Evolutionary conservation across 2,329 filamentous ascomycete species (phyloP).

Genomic region (Aspergillus sclerotialis): DNA sequence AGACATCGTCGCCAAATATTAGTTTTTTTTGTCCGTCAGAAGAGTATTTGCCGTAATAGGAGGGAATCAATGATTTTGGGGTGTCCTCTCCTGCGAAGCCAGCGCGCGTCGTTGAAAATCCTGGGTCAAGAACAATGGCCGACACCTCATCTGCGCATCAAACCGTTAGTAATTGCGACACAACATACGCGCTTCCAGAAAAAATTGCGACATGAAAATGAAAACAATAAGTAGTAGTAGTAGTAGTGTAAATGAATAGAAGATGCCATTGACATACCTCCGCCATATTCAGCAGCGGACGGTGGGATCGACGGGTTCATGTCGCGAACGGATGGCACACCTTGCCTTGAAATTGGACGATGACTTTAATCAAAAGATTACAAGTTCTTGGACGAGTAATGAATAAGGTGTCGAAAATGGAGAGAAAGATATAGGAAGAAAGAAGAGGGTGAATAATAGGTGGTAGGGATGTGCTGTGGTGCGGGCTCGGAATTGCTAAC

Average conservation of each 20-base stretch:
- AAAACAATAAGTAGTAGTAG: too few species aligned
- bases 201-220: too few species aligned
- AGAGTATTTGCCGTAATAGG: constrained; percentile 68
- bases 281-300: constrained; percentile 42
- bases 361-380: too few species aligned
- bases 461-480: neutral
- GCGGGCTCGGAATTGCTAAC: neutral
- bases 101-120: constrained; percentile 83
- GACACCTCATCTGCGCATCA: constrained; percentile 99
- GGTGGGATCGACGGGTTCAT: constrained; percentile 41
- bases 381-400: too few species aligned
- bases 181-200: too few species aligned
- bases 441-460: too few species aligned
- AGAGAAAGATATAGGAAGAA: constrained; percentile 1
- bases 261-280: constrained; percentile 40
- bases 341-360: too few species aligned
- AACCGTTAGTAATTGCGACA: constrained; percentile 2
- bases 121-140: constrained; percentile 91
- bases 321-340: constrained; percentile 6
- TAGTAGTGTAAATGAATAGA: too few species aligned
- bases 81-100: constrained; percentile 97
- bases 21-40: constrained; percentile 48
- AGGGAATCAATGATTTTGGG: constrained; percentile 86
- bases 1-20: constrained; percentile 84
- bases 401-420: too few species aligned